Percentiles rank a stretch among this genome's conserved stretches.
Conservation (phyloP, 257 asterid species). For the Thymus mandschuricus region DNA sequence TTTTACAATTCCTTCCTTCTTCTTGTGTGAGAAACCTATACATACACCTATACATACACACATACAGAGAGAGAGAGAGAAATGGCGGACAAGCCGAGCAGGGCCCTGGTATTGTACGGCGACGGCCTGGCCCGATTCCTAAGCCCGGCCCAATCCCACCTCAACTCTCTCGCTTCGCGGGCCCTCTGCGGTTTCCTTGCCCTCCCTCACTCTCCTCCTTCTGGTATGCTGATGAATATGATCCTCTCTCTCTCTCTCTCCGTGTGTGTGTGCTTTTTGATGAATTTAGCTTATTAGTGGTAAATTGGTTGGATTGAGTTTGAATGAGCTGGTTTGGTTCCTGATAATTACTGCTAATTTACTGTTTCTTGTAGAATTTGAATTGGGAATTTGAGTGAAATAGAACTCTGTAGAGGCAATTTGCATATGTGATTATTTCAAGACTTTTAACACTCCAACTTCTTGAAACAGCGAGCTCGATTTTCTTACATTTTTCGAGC, state of each 20-base stretch:
- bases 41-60: slow-evolving; percentile 23
- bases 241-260: not conserved
- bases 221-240: slow-evolving; percentile 44
- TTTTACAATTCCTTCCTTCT: not conserved
- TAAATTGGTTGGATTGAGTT: not conserved
- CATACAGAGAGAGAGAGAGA: not conserved
- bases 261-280: not conserved
- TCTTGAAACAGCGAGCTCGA: not conserved
- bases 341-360: slow-evolving; percentile 24
- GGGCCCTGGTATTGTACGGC: slow-evolving; percentile 76
- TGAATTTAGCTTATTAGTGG: not conserved
- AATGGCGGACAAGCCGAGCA: slow-evolving; percentile 87
- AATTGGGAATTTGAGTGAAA: not conserved
- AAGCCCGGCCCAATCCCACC: slow-evolving; percentile 61
- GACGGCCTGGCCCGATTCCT: slow-evolving; percentile 75
- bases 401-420: too few species aligned
- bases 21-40: not conserved
- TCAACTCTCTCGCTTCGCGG: slow-evolving; percentile 73
- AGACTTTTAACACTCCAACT: not conserved
- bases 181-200: slow-evolving; percentile 76
- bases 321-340: slow-evolving; percentile 3
- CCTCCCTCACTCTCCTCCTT: slow-evolving; percentile 66
- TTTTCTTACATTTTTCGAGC: not conserved
- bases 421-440: not conserved
- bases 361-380: slow-evolving; percentile 2